Percentiles rank a stretch among this genome's conserved stretches.
phyloP scores from a whole-genome alignment of 768 basidiomycete species.

The Leccinellum rugosiceps region DNA sequence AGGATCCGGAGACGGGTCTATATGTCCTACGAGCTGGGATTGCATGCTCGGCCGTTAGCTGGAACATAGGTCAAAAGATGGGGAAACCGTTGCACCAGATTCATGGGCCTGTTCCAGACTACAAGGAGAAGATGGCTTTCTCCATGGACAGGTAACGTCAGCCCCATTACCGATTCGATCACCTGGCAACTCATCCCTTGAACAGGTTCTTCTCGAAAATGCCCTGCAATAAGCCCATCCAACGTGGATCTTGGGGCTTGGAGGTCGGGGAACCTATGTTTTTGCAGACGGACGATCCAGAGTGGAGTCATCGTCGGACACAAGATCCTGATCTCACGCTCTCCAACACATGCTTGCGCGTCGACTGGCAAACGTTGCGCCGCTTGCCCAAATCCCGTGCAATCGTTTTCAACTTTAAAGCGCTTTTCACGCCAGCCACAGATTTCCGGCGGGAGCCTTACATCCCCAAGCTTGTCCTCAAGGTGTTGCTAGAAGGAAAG shows the following conservation, averaged over 20 bases:
- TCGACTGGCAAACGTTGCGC: conserved; percentile 56
- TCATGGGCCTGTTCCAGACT: conserved; percentile 47
- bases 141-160: conserved; percentile 46
- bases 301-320: conserved; percentile 32
- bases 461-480: conserved; percentile 45
- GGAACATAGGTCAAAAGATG: conserved; percentile 47
- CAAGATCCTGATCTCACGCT: conserved; percentile 37
- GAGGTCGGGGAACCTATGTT: conserved; percentile 50
- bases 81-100: conserved; percentile 46
- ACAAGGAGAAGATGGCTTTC: conserved; percentile 45
- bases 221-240: conserved; percentile 46
- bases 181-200: background rate
- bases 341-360: conserved; percentile 44
- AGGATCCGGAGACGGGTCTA: conserved; percentile 41
- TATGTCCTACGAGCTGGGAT: conserved; percentile 47
- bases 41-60: conserved; percentile 46
- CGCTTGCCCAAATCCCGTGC: conserved; percentile 45
- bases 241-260: conserved; percentile 50
- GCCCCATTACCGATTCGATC: background rate
- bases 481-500: conserved; percentile 41
- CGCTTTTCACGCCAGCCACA: conserved; percentile 48
- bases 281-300: conserved; percentile 38
- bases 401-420: conserved; percentile 53
- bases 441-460: conserved; percentile 45
- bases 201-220: conserved; percentile 47